Conservation (phyloP, 371 early-diverging fungal genomes). For the Mortierella sp. region DNA sequence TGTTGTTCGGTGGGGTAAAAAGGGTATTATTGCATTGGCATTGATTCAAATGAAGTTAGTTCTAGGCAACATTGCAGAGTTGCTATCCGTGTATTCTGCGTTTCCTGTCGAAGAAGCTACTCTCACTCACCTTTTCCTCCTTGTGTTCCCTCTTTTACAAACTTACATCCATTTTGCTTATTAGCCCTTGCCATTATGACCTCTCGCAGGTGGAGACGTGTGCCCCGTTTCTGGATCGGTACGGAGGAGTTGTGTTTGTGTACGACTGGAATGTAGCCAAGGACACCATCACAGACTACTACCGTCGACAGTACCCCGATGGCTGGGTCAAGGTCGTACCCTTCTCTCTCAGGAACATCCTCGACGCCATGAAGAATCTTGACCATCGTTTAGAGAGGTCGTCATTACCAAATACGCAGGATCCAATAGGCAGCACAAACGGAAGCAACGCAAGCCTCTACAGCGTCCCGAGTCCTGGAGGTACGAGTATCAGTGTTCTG, state of each 20-base stretch:
- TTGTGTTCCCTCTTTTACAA: background rate
- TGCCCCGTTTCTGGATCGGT: slow-evolving; percentile 57
- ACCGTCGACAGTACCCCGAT: slow-evolving; percentile 49
- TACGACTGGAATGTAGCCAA: slow-evolving; percentile 60
- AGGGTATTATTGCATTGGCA: background rate
- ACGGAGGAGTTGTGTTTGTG: slow-evolving; percentile 57
- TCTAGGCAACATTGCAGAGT: background rate
- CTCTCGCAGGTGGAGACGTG: slow-evolving; percentile 56
- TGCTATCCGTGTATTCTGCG: background rate
- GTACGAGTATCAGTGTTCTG: background rate
- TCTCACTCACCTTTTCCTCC: background rate
- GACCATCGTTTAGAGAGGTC: slow-evolving; percentile 43
- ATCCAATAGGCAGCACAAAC: background rate
- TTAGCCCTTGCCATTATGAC: slow-evolving; percentile 56
- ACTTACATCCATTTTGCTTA: background rate
- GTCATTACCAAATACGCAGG: background rate
- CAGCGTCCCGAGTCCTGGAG: slow-evolving; percentile 13
- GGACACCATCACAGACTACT: slow-evolving; percentile 54
- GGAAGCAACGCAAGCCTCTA: slow-evolving; percentile 15
- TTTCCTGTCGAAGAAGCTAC: background rate
- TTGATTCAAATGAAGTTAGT: background rate
- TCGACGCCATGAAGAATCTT: slow-evolving; percentile 45
- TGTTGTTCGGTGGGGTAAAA: background rate
- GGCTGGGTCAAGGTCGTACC: slow-evolving; percentile 56
- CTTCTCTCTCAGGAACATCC: slow-evolving; percentile 53